phyloP scores from a whole-genome alignment of 805 yeast species.

The Spathaspora sp. region DNA sequence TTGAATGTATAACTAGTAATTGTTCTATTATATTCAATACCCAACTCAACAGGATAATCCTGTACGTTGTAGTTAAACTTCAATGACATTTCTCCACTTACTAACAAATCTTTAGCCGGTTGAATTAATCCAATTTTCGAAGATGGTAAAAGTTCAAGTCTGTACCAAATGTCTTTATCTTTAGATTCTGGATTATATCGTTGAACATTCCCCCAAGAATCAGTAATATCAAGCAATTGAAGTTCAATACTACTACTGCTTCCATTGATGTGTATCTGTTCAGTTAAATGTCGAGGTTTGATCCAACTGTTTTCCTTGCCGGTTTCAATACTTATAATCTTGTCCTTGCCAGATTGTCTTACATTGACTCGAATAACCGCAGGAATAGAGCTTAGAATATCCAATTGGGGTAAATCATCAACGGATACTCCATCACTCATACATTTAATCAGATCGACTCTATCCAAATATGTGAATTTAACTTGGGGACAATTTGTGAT shows the following conservation, averaged over 20 bases:
- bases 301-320: slow-evolving; percentile 11
- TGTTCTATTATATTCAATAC: slow-evolving; percentile 27
- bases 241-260: slow-evolving; percentile 22
- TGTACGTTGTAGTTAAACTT: slow-evolving; percentile 13
- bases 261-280: slow-evolving; percentile 12
- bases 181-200: slow-evolving; percentile 35
- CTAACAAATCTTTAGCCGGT: slow-evolving; percentile 11
- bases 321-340: neutral
- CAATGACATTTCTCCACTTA: slow-evolving; percentile 10
- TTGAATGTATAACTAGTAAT: slow-evolving; percentile 22
- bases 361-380: slow-evolving; percentile 22
- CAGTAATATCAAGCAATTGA: slow-evolving; percentile 29
- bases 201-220: slow-evolving; percentile 28
- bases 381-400: slow-evolving; percentile 77
- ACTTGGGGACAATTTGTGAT: slow-evolving; percentile 81
- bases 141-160: slow-evolving; percentile 22
- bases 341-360: slow-evolving; percentile 20
- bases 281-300: slow-evolving; percentile 16
- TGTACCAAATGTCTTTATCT: slow-evolving; percentile 32
- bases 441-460: slow-evolving; percentile 48
- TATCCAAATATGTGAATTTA: slow-evolving; percentile 37
- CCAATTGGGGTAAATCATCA: slow-evolving; percentile 48
- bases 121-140: slow-evolving; percentile 18
- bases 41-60: slow-evolving; percentile 49
- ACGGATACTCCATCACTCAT: slow-evolving; percentile 27